phyloP scores from a whole-genome alignment of 192 early-diverging fungal species.

The Thamnidium elegans region DNA sequence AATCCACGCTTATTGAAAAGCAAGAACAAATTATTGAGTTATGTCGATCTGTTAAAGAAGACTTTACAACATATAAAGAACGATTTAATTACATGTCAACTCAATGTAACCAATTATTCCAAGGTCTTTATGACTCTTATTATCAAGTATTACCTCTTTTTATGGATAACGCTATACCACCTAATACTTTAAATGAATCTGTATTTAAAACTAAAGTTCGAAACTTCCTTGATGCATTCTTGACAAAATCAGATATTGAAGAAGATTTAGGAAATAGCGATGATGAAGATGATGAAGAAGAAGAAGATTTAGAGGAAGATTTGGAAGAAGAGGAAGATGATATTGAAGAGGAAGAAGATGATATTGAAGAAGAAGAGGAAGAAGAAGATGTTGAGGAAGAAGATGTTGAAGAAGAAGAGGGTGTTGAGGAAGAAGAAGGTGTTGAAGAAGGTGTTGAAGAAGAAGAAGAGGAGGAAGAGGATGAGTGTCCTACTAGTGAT shows the following conservation, averaged over 20 bases:
- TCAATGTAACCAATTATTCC: neutral
- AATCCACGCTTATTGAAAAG: neutral
- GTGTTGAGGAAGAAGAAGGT: neutral
- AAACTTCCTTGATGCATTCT: conserved; percentile 4
- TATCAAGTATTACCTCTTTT: neutral
- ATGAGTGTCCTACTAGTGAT: neutral
- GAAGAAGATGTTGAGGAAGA: neutral
- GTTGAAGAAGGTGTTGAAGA: neutral
- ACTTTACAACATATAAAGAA: conserved; percentile 4
- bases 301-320: neutral
- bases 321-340: neutral
- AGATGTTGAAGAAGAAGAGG: neutral
- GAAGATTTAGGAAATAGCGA: conserved; percentile 6
- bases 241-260: neutral
- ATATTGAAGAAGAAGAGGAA: neutral
- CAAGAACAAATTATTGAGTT: neutral
- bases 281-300: conserved; percentile 8
- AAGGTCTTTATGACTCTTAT: neutral
- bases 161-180: neutral
- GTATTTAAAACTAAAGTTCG: conserved; percentile 7
- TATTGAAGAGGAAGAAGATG: neutral
- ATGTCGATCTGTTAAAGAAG: conserved; percentile 10
- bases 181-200: neutral
- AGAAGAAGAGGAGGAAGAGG: neutral
- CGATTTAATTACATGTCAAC: conserved; percentile 6